These are phyloP conservation scores for Ophiostoma sp. DNA, from an alignment of 2,329 filamentous ascomycete genomes.

Conservation along the genomic window DNA sequence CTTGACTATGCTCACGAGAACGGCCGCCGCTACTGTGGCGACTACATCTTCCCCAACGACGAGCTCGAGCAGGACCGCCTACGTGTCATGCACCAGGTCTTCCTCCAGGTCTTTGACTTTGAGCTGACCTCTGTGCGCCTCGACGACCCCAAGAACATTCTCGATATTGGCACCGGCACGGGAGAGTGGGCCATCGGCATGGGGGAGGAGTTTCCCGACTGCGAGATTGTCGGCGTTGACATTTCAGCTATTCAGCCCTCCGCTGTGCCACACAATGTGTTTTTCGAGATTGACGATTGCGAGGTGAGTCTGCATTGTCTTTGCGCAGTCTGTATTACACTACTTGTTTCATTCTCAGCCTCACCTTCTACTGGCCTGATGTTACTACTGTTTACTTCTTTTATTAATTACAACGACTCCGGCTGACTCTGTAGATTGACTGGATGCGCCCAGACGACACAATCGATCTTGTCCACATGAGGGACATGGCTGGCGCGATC, in stretches of 20 bases:
- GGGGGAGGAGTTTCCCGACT: constrained; percentile 49
- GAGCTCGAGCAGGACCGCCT: constrained; percentile 45
- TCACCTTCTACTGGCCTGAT: neutral
- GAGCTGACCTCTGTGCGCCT: constrained; percentile 35
- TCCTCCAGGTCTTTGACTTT: constrained; percentile 33
- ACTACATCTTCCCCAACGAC: constrained; percentile 58
- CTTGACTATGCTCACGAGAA: constrained; percentile 51
- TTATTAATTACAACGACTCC: neutral
- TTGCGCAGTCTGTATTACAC: neutral
- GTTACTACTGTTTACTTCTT: neutral
- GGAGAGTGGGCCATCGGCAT: constrained; percentile 51
- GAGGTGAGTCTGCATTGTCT: constrained; percentile 33
- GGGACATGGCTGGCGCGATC: constrained; percentile 53
- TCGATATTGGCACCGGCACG: constrained; percentile 57
- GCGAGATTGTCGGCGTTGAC: constrained; percentile 55
- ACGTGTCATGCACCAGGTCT: constrained; percentile 35
- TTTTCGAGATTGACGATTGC: constrained; percentile 56
- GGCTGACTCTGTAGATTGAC: constrained; percentile 32
- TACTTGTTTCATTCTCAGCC: neutral
- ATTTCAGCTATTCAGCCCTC: constrained; percentile 55
- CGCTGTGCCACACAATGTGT: constrained; percentile 53
- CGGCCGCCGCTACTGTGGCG: constrained; percentile 54
- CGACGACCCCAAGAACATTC: constrained; percentile 40
- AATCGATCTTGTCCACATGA: constrained; percentile 54
- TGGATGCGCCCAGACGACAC: constrained; percentile 50